Evolutionary conservation across 78 protist genomes (phyloP), one percentile per base, ranked within the genome.

Genomic region (Ministeria vibrans): DNA sequence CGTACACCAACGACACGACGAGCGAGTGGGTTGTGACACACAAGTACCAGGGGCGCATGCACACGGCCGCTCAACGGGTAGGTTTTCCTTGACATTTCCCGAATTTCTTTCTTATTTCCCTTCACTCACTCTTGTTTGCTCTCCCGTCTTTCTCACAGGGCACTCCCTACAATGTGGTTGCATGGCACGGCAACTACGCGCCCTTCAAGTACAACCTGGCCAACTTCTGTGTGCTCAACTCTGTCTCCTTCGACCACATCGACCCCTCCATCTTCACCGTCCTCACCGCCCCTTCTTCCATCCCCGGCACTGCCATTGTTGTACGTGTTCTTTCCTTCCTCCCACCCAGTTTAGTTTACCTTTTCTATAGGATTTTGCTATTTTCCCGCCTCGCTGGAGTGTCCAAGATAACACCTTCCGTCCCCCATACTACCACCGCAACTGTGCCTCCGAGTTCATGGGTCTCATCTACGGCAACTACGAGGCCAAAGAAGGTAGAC

Each of bases 181-280:
- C 94, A 41, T 96, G 97, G 97, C 95, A 90, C 64, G 98, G 98
- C 25, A 96, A 96, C 84, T 96, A 94, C 74, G 86, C 86, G n/a
- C 98, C 98, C 34, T 96, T 73, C 85, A 86, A 87, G 77, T 92
- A 93, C 86, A 91, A 95, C 85, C 86, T 93, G 7, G 71, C 78
- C 28, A 34, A 80, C 51, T 96, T 92, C 75, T 85, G 77, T 62
- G 91, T 92, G 36, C 79, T 92, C 51, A 93, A 93, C 85, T 75
- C 95, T 0, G 93, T 92, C 53, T 55, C 93, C n/a, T 96, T 79
- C 43, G 98, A 96, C 61, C 98, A 96, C 83, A 39, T 83, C 20
- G 98, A 96, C 82, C 98, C 98, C 32, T 93, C 95, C 39, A 96
- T 96, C 45, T 96, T 96, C 91, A 93, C 97, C 53, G 98, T 95